These are phyloP conservation scores for Phytophthora citricola DNA, from an alignment of 352 stramenopile genomes.

Conservation along the genomic window DNA sequence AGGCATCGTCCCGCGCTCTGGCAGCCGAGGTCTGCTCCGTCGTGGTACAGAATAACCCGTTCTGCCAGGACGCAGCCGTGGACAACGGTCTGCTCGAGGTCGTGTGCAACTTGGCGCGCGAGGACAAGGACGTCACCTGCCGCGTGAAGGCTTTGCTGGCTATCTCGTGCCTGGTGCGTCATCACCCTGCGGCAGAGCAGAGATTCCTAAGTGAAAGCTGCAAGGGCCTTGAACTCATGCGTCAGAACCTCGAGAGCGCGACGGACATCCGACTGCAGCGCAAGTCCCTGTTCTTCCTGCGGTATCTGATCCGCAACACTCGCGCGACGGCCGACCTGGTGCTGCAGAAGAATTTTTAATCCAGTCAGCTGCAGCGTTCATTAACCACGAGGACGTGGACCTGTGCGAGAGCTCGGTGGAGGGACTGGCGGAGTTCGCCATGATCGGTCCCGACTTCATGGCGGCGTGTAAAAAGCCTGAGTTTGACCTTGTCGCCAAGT, in stretches of 20 bases:
- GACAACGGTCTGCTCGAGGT: conserved; percentile 69
- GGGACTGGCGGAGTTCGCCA: conserved; percentile 72
- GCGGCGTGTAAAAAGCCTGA: conserved; percentile 62
- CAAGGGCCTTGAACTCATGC: conserved; percentile 65
- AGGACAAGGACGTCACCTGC: conserved; percentile 71
- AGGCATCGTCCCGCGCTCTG: conserved; percentile 59
- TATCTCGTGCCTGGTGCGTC: conserved; percentile 85
- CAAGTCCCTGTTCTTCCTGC: conserved; percentile 86
- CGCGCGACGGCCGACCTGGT: conserved; percentile 59
- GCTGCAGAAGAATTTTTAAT: conserved; percentile 57
- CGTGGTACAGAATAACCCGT: conserved; percentile 89
- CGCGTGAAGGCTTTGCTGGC: conserved; percentile 81
- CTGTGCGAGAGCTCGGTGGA: conserved; percentile 80
- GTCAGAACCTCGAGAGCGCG: conserved; percentile 52
- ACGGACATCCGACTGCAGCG: conserved; percentile 77
- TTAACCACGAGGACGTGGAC: conserved; percentile 79
- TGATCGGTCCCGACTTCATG: conserved; percentile 65
- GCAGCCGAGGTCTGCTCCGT: conserved; percentile 83
- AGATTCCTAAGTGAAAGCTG: conserved; percentile 65
- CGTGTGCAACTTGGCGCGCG: conserved; percentile 60
- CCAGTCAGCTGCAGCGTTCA: conserved; percentile 48
- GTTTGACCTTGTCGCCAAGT: conserved; percentile 49
- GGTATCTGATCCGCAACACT: conserved; percentile 77
- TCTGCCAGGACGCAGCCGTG: conserved; percentile 79
- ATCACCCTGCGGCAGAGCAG: conserved; percentile 67